Evolutionary conservation across 139 green algal species (phyloP).

Genomic region (Chlamydomonas sphaeroides): DNA sequence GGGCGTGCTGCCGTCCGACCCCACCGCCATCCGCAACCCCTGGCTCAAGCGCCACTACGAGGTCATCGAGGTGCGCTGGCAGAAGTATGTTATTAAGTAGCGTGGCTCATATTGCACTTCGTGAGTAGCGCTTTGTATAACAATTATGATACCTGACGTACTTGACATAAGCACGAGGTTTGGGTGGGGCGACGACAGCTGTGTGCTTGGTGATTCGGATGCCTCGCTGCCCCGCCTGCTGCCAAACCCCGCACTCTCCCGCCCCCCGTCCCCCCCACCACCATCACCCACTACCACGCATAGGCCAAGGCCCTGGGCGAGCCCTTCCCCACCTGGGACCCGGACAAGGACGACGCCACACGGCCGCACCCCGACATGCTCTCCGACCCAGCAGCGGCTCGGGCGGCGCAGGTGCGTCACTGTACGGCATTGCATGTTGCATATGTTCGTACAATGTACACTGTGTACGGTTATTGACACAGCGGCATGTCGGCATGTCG

Average conservation of each 20-base stretch:
- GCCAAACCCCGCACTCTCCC: background rate
- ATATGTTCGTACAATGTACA: no score
- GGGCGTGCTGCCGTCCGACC: background rate
- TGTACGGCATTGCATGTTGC: background rate
- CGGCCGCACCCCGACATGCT: background rate
- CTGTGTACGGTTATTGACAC: no score
- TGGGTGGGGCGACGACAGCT: no score
- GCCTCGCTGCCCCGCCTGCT: no score
- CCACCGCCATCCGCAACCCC: background rate
- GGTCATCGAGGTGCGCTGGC: background rate
- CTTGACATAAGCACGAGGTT: no score
- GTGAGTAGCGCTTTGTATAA: no score
- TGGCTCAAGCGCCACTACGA: slow-evolving; percentile 7
- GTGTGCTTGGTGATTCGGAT: no score
- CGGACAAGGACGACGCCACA: background rate
- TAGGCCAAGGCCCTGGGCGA: slow-evolving; percentile 15
- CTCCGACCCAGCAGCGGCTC: background rate
- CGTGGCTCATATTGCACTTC: no score
- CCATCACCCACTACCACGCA: background rate
- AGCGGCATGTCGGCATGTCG: no score
- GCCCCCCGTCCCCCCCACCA: background rate
- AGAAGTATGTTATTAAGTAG: no score
- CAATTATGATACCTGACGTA: no score
- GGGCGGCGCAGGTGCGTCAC: slow-evolving; percentile 9
- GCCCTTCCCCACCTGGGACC: background rate